Evolutionary conservation across 2,329 filamentous ascomycete species (phyloP), one percentile per base, ranked within the genome.

Genomic region (Fusarium nematophilum): DNA sequence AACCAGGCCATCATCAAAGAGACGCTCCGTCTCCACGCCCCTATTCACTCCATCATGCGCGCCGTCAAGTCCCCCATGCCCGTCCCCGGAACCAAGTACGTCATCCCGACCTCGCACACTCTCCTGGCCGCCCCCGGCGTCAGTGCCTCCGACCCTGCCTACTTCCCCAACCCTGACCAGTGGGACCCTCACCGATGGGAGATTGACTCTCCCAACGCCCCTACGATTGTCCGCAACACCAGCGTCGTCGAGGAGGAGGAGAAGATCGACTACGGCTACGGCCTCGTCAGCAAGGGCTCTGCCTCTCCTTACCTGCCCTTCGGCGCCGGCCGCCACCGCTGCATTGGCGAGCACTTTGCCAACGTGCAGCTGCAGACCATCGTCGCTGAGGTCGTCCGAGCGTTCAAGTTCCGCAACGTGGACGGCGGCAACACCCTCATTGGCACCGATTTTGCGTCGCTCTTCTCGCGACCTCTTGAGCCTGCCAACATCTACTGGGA

Each of bases 181-280:
- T 98, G 94, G 93, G 90, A 97, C 72, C 94, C 94, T 43, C 92
- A 95, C 78, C 89, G 94, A 53, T 98, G 94, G 94, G 87, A 92
- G 67, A 82, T 85, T 60, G 86, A 84, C 53, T 86, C 85, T 34
- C 79, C 81, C 48, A 82, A 83, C 59, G 84, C 79, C 21, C 83
- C 81, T 45, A 81, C 66, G 53, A 72, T 84, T 17, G 63, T 71
- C 17, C 75, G 77, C 57, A 76, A 73, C 51, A 81, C 83, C 30
- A 15, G 83, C 84, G n/a, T n/a, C n/a, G n/a, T n/a, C 27, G 85
- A 87, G 18, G 85, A 89, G 65, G 86, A 89, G 70, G 90, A 90
- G 78, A 92, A 92, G 78, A 85, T 94, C 58, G 94, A 97, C 74
- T 97, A 97, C 74, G 94, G 94, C 27, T 97, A 96, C 76, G 94